Percentiles rank a stretch among this genome's conserved stretches.
Conservation (phyloP, 2,329 filamentous ascomycete genomes). For the Sclerotinia borealis region DNA sequence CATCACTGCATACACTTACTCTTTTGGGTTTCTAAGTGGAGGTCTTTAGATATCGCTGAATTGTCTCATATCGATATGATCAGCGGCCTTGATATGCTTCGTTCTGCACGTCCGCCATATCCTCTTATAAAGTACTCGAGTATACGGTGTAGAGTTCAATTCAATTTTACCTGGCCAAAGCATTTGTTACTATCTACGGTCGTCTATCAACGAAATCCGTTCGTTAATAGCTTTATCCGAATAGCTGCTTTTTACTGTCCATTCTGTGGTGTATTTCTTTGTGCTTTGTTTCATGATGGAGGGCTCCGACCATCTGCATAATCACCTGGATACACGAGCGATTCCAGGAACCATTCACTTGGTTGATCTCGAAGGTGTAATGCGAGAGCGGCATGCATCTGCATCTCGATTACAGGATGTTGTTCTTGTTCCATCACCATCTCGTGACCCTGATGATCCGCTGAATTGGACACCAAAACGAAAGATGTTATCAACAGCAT, state of each 20-base stretch:
- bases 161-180: not conserved
- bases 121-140: not conserved
- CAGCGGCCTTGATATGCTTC: not conserved
- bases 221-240: not conserved
- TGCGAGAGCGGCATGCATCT: constrained; percentile 22
- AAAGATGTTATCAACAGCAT: constrained; percentile 30
- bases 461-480: constrained; percentile 35
- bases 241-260: not conserved
- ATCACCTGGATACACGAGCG: constrained; percentile 14
- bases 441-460: constrained; percentile 35
- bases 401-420: constrained; percentile 27
- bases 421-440: constrained; percentile 32
- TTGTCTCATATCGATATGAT: constrained; percentile 8
- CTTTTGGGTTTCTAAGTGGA: constrained; percentile 1
- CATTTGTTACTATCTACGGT: too few species aligned
- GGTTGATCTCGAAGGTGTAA: constrained; percentile 29
- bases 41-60: not conserved
- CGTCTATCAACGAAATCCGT: not conserved
- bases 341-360: constrained; percentile 32
- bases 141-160: too few species aligned
- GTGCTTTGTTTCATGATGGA: constrained; percentile 5
- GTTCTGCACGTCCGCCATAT: not conserved
- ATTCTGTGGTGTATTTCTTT: not conserved
- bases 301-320: constrained; percentile 5
- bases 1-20: constrained; percentile 6